phyloP scores from a whole-genome alignment of 2,329 filamentous ascomycete genomes.

The Alternaria angustiovoidea region DNA sequence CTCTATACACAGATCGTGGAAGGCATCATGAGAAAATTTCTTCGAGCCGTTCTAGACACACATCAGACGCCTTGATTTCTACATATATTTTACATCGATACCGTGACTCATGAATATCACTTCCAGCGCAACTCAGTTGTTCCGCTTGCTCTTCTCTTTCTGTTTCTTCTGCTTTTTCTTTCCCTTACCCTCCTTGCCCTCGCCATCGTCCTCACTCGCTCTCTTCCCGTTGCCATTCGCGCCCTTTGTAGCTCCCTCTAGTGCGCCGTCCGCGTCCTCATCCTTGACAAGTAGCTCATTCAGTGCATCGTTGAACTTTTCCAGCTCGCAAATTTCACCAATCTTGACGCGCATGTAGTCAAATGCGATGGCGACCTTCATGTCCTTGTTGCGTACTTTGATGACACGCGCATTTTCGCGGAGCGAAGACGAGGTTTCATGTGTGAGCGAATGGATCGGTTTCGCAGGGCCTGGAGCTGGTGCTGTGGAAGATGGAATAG shows the following conservation, averaged over 20 bases:
- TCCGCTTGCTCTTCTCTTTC: conserved; percentile 40
- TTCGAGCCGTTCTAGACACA: background rate
- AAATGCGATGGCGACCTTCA: conserved; percentile 76
- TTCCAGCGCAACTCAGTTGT: conserved; percentile 28
- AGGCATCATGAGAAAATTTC: background rate
- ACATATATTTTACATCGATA: background rate
- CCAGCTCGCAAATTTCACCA: conserved; percentile 73
- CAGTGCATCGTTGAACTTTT: conserved; percentile 68
- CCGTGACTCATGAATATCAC: background rate
- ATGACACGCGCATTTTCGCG: conserved; percentile 44
- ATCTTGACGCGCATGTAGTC: conserved; percentile 80
- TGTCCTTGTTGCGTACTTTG: conserved; percentile 55
- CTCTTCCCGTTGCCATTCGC: conserved; percentile 42
- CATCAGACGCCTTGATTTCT: background rate
- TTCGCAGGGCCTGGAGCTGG: conserved; percentile 10
- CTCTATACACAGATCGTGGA: background rate
- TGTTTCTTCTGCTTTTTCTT: conserved; percentile 34
- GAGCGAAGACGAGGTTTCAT: conserved; percentile 15
- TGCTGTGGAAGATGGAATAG: conserved; percentile 4
- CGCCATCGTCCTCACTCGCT: conserved; percentile 39
- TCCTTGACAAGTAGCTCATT: conserved; percentile 61
- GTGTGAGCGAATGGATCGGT: conserved; percentile 17
- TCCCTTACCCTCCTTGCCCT: conserved; percentile 32
- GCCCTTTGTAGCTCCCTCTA: conserved; percentile 25
- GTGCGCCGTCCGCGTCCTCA: conserved; percentile 29